Base-by-base conservation (phyloP, 305 asterid genomes). In the Solanum hybrid region DNA sequence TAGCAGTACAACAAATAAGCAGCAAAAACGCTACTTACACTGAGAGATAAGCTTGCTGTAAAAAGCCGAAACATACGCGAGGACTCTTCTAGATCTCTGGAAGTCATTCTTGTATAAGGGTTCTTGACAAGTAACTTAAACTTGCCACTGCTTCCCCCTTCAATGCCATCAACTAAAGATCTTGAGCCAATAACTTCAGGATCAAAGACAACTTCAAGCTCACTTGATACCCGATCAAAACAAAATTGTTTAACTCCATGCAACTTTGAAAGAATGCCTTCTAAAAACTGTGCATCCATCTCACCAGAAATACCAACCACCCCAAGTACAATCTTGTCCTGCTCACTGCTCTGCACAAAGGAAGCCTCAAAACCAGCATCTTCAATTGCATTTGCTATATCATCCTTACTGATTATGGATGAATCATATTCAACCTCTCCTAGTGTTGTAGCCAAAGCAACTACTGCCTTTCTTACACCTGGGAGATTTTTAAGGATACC, bases 311-410 rank as follows among this genome's bases (percentile, higher is more conserved):
- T 87, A 90, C 99, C 99, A 87, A 88, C 81, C 90, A 96, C 96
- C 78, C 93, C 96, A n/a, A 96, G 92, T 73, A 95, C 92, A 89
- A 96, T 90, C 92, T 98, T 98, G 88, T 97, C 98, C 94, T 95
- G 97, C 92, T 95, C 99, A 72, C 93, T 96, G 92, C 99, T 98
- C 94, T 93, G 98, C 89, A 98, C 94, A 91, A 98, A 95, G 91
- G 98, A 94, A 91, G 95, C 98, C 91, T 98, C 99, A 93, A 98
- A 98, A 76, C 99, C 99, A 91, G 99, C 99, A 95, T 98, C 98
- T 93, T 96, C 98, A 80, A 98, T 96, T 79, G 98, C 98, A 92
- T 87, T 94, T 75, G 95, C 90, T 88, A 98, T 93, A 87, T 95
- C 98, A 82, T 96, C 97, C 94, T 96, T 96, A 91, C 93, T 94